Evolutionary conservation across 2,329 filamentous ascomycete species (phyloP).

Genomic region (Colletotrichum lentis): DNA sequence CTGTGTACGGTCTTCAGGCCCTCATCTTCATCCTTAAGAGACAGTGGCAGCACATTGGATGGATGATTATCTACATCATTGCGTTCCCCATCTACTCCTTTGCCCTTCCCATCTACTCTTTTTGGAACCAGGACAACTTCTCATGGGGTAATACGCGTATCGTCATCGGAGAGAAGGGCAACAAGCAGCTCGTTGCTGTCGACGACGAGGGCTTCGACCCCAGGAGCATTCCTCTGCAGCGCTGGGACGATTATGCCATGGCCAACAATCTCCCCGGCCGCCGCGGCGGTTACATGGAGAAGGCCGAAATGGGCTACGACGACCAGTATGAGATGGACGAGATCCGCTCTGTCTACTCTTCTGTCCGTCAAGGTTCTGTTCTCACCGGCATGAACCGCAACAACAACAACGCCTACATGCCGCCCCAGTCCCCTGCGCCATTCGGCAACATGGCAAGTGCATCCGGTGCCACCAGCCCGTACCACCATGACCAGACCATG

Average conservation of each 20-base stretch:
- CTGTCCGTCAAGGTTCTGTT: constrained; percentile 86
- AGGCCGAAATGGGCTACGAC: constrained; percentile 70
- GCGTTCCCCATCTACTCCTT: constrained; percentile 96
- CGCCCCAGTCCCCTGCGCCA: constrained; percentile 80
- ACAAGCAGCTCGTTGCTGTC: constrained; percentile 87
- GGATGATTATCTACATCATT: constrained; percentile 99
- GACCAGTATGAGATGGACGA: constrained; percentile 97
- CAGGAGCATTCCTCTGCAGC: constrained; percentile 88
- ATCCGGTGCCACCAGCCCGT: constrained; percentile 52
- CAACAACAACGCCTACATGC: constrained; percentile 75
- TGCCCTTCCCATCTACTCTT: constrained; percentile 91
- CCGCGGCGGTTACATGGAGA: constrained; percentile 75
- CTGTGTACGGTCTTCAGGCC: constrained; percentile 93
- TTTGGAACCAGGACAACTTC: constrained; percentile 99
- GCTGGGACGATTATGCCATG: constrained; percentile 95
- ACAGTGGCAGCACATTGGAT: constrained; percentile 98
- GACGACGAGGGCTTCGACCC: constrained; percentile 90
- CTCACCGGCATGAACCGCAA: constrained; percentile 78
- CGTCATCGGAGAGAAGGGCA: constrained; percentile 92
- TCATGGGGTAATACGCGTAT: constrained; percentile 98
- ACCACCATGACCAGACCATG: constrained; percentile 59
- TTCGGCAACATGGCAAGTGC: constrained; percentile 60
- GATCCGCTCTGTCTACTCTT: constrained; percentile 95
- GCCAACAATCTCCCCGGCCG: constrained; percentile 89
- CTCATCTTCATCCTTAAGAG: constrained; percentile 96